These are phyloP conservation scores for Escovopsis weberi DNA, from an alignment of 2,329 filamentous ascomycete genomes.

Conservation along the genomic window DNA sequence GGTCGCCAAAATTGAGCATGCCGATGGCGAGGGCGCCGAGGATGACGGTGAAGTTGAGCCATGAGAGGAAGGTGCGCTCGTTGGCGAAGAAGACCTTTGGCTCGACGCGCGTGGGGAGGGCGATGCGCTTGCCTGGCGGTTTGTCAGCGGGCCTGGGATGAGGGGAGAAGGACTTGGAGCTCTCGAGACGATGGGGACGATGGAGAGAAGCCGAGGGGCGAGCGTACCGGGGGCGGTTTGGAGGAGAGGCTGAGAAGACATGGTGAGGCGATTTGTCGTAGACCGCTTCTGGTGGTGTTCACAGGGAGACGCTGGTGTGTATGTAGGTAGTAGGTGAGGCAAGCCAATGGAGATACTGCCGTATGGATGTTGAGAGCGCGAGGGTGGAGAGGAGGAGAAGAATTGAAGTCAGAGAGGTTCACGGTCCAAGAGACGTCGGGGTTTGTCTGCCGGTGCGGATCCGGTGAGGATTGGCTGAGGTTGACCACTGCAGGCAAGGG, in stretches of 20 bases:
- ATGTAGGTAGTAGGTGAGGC: neutral
- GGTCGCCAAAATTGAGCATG: constrained; percentile 95
- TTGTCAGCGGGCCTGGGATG: no score
- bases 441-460: no score
- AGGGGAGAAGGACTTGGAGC: no score
- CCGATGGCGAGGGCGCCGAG: constrained; percentile 92
- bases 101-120: constrained; percentile 92
- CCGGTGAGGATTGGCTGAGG: no score
- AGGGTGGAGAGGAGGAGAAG: no score
- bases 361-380: no score
- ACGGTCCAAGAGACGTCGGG: no score
- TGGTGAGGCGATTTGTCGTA: constrained; percentile 27
- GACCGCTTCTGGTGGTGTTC: neutral
- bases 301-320: neutral
- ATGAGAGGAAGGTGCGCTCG: constrained; percentile 96
- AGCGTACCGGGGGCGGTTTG: constrained; percentile 75
- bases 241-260: constrained; percentile 95
- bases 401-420: no score
- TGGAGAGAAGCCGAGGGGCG: no score
- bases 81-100: constrained; percentile 99
- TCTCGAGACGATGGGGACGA: no score
- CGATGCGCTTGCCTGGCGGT: constrained; percentile 84
- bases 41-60: constrained; percentile 99
- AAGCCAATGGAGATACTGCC: neutral
- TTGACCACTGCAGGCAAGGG: no score